These are phyloP conservation scores for Pouteria campechiana DNA, from an alignment of 179 eudicot genomes.

Conservation along the genomic window DNA sequence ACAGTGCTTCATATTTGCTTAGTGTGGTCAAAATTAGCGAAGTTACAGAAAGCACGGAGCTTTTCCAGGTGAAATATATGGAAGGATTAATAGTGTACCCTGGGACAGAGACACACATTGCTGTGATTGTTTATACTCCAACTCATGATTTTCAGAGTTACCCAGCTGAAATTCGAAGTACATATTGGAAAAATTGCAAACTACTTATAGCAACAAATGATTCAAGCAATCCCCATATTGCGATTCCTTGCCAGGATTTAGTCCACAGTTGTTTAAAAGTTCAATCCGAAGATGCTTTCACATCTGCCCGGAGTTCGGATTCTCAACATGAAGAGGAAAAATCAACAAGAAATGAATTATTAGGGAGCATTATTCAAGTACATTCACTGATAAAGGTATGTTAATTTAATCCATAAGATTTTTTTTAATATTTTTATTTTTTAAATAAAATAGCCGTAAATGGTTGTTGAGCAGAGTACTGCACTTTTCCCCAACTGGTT, in stretches of 20 bases:
- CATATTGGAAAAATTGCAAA: conserved; percentile 29
- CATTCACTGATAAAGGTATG: conserved; percentile 32
- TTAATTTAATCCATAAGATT: conserved; percentile 4
- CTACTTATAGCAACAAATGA: conserved; percentile 47
- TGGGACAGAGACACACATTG: conserved; percentile 42
- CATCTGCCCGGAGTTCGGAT: too few relatives aligned
- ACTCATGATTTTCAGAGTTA: conserved; percentile 10
- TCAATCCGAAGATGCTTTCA: conserved; percentile 4
- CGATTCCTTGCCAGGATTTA: conserved; percentile 43
- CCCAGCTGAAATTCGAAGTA: conserved; percentile 10
- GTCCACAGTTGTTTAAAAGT: conserved; percentile 23
- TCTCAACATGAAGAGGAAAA: conserved; percentile 13
- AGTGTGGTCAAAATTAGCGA: conserved; percentile 36
- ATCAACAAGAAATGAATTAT: conserved; percentile 10
- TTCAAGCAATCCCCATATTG: conserved; percentile 33
- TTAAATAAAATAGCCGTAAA: too few relatives aligned
- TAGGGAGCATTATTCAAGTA: conserved; percentile 9
- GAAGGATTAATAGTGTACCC: conserved; percentile 63
- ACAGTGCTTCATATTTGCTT: conserved; percentile 34
- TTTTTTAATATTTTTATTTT: too few relatives aligned
- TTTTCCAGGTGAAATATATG: conserved; percentile 37
- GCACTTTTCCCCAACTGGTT: too few relatives aligned
- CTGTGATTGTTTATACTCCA: conserved; percentile 27
- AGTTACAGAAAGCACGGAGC: conserved; percentile 23
- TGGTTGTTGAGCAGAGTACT: too few relatives aligned